These are phyloP conservation scores for Lentinula sp. DNA, from an alignment of 768 basidiomycete species.

Conservation along the genomic window DNA sequence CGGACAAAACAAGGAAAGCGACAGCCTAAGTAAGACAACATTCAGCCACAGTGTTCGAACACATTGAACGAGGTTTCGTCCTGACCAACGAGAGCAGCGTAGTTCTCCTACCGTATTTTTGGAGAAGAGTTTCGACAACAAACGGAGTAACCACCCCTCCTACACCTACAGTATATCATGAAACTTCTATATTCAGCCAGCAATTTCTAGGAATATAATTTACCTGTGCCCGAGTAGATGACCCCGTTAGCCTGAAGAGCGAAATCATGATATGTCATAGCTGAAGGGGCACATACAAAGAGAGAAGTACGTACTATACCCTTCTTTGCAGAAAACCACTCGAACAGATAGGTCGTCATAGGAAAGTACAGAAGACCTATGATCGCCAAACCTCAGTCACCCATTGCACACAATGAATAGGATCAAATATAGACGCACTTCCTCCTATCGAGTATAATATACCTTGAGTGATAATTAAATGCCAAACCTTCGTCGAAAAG, in stretches of 20 bases:
- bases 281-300: background rate
- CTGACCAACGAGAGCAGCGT: conserved; percentile 7
- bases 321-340: conserved; percentile 7
- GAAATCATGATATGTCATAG: no score
- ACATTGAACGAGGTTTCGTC: background rate
- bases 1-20: conserved; percentile 1
- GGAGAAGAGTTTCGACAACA: conserved; percentile 1
- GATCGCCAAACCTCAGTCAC: background rate
- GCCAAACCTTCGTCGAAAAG: conserved; percentile 15
- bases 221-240: conserved; percentile 9
- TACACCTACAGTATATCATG: background rate
- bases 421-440: conserved; percentile 8
- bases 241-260: conserved; percentile 5
- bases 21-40: background rate
- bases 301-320: conserved; percentile 1
- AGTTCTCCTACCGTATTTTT: conserved; percentile 4
- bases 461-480: conserved; percentile 17
- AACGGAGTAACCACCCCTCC: conserved; percentile 4
- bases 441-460: conserved; percentile 20
- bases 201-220: background rate
- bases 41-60: no score
- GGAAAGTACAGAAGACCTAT: conserved; percentile 8
- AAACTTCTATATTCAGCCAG: background rate
- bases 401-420: background rate
- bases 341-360: conserved; percentile 7